These are phyloP conservation scores for Pseudogymnoascus sp. DNA, from an alignment of 2,329 filamentous ascomycete genomes.

Conservation along the genomic window DNA sequence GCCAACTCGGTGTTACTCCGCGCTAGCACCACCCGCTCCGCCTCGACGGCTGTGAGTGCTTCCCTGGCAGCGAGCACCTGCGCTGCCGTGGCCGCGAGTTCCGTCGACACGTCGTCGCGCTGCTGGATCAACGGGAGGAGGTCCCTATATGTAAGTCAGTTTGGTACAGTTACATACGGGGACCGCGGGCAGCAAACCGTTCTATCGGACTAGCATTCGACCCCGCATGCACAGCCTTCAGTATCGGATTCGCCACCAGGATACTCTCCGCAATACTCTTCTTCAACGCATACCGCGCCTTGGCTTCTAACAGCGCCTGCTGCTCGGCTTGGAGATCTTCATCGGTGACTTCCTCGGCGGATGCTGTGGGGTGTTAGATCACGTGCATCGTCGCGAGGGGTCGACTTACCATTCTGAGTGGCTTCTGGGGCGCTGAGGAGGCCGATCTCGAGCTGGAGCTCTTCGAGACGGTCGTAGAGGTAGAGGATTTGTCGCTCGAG, in stretches of 20 bases:
- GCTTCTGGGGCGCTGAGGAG: conserved; percentile 43
- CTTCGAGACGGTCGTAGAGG: conserved; percentile 62
- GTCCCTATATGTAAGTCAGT: conserved; percentile 18
- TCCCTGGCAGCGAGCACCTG: conserved; percentile 42
- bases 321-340: conserved; percentile 50
- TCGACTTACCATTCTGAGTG: conserved; percentile 20
- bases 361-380: conserved; percentile 8
- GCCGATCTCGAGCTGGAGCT: conserved; percentile 63
- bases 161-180: conserved; percentile 7
- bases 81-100: conserved; percentile 50
- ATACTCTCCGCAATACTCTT: conserved; percentile 61
- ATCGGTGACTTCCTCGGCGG: conserved; percentile 32
- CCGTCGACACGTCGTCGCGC: conserved; percentile 58
- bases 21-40: conserved; percentile 47
- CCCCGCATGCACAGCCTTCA: conserved; percentile 67
- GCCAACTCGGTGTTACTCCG: conserved; percentile 56
- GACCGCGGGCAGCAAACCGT: conserved; percentile 40
- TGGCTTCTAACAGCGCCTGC: conserved; percentile 55
- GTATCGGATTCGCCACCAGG: conserved; percentile 62
- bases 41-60: conserved; percentile 47
- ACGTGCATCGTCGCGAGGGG: not conserved
- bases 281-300: conserved; percentile 59
- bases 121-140: conserved; percentile 57
- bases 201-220: conserved; percentile 57
- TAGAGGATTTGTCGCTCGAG: conserved; percentile 58